A percentile compares a stretch with the other conserved stretches of the same genome.
Conservation (phyloP, 768 basidiomycete genomes). For the Podaxis rugospora region DNA sequence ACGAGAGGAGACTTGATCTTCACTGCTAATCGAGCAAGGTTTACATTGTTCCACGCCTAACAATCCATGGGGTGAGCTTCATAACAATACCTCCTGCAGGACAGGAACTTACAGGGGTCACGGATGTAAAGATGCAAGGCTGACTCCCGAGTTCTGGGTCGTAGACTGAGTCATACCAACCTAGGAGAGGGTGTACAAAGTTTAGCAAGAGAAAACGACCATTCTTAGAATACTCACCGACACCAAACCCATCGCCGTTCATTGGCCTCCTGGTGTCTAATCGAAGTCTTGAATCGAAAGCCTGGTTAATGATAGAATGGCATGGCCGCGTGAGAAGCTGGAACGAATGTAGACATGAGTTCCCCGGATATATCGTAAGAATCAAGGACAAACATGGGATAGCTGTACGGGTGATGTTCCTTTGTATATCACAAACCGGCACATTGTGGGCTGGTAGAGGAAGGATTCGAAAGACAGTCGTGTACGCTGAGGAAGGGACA, state of each 20-base stretch:
- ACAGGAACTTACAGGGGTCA: constrained; percentile 64
- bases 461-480: constrained; percentile 3
- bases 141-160: constrained; percentile 81
- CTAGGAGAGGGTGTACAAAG: constrained; percentile 29
- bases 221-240: constrained; percentile 49
- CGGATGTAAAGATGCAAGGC: constrained; percentile 94
- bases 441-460: constrained; percentile 43
- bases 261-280: constrained; percentile 80
- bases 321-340: constrained; percentile 90
- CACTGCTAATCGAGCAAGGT: constrained; percentile 89
- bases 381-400: constrained; percentile 57
- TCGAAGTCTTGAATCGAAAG: constrained; percentile 89
- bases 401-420: constrained; percentile 90
- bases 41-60: constrained; percentile 96
- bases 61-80: neutral
- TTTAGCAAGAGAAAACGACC: neutral
- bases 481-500: constrained; percentile 3
- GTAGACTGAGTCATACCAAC: constrained; percentile 90
- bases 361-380: neutral
- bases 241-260: constrained; percentile 95
- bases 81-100: neutral
- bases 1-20: constrained; percentile 96
- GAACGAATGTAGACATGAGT: constrained; percentile 5
- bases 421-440: constrained; percentile 93
- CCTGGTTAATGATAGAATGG: constrained; percentile 97